phyloP scores from a whole-genome alignment of 768 basidiomycete genomes.

The Mycena latifolia region DNA sequence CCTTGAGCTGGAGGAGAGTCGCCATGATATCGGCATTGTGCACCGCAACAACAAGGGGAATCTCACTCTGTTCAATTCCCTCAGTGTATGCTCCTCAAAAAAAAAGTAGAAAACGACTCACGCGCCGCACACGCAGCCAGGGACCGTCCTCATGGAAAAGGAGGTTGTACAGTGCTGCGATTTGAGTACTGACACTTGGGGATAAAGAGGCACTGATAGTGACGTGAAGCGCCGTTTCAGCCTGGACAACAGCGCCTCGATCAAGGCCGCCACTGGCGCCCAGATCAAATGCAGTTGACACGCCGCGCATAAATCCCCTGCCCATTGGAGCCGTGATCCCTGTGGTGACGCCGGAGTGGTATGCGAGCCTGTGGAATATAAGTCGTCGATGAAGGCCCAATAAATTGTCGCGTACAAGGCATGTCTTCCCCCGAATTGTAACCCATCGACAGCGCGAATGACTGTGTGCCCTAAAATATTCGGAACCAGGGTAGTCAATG shows the following conservation, averaged over 20 bases:
- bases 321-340: constrained; percentile 74
- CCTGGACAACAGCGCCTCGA: constrained; percentile 71
- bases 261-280: constrained; percentile 71
- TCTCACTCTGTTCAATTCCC: constrained; percentile 64
- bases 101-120: constrained; percentile 35
- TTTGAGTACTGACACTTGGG: constrained; percentile 81
- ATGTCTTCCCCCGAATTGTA: constrained; percentile 67
- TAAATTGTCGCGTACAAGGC: constrained; percentile 53
- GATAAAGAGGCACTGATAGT: constrained; percentile 60
- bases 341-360: constrained; percentile 77
- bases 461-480: constrained; percentile 55
- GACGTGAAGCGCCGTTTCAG: constrained; percentile 76
- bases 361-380: constrained; percentile 63
- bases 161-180: constrained; percentile 77
- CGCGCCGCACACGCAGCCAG: constrained; percentile 52
- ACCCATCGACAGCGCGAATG: constrained; percentile 72
- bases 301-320: constrained; percentile 65
- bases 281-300: constrained; percentile 73
- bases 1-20: constrained; percentile 78
- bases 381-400: not conserved
- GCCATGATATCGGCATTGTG: constrained; percentile 88
- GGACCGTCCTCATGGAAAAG: constrained; percentile 57
- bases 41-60: constrained; percentile 81
- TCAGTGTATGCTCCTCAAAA: not conserved
- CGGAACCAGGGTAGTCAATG: constrained; percentile 46